Percentiles rank a stretch among this genome's conserved stretches.
phyloP scores from a whole-genome alignment of 2,329 filamentous ascomycete species.

The Penicillium oxalicum region DNA sequence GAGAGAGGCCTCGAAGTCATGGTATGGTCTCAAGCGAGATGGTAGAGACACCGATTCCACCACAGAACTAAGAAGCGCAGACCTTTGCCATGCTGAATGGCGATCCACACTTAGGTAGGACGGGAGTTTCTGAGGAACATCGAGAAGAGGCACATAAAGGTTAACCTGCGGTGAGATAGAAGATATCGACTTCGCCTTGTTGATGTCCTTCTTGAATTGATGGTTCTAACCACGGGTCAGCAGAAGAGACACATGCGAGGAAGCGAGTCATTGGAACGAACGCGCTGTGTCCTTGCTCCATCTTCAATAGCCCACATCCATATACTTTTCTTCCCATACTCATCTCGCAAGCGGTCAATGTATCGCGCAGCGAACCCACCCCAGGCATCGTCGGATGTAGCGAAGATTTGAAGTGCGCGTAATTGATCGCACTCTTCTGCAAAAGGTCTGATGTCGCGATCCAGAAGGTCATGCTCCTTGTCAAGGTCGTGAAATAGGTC shows the following conservation, averaged over 20 bases:
- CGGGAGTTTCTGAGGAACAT: constrained; percentile 55
- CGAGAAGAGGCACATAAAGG: constrained; percentile 67
- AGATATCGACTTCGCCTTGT: constrained; percentile 66
- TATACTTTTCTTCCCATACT: constrained; percentile 80
- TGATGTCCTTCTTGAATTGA: constrained; percentile 60
- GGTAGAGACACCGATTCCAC: constrained; percentile 75
- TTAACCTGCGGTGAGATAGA: constrained; percentile 66
- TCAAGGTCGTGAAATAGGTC: constrained; percentile 69
- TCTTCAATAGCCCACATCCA: constrained; percentile 84
- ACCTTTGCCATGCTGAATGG: constrained; percentile 69
- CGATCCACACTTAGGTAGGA: constrained; percentile 55
- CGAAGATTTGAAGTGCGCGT: constrained; percentile 76
- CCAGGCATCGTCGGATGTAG: constrained; percentile 71
- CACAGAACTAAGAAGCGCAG: constrained; percentile 68
- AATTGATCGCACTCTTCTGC: constrained; percentile 89
- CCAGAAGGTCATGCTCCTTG: constrained; percentile 76
- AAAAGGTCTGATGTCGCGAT: constrained; percentile 84
- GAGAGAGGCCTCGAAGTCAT: constrained; percentile 43
- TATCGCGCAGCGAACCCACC: constrained; percentile 69
- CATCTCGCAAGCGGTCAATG: constrained; percentile 73
- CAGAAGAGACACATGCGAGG: constrained; percentile 4
- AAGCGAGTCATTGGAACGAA: constrained; percentile 29
- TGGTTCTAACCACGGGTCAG: constrained; percentile 42
- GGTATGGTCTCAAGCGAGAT: constrained; percentile 49
- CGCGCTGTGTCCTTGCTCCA: constrained; percentile 49